Conservation (phyloP, 352 stramenopile genomes). For the Pythium phragmitis region DNA sequence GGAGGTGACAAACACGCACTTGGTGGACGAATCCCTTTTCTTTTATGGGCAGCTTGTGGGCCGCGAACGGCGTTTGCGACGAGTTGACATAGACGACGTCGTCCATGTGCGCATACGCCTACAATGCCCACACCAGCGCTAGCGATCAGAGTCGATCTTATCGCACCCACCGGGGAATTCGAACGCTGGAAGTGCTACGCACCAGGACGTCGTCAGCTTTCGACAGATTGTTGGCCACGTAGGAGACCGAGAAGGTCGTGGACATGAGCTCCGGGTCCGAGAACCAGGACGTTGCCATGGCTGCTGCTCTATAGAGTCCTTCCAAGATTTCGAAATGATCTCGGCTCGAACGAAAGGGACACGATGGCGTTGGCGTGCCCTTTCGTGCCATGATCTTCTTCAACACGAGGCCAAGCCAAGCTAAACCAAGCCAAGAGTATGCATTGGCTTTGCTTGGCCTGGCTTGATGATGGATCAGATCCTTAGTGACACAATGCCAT, state of each 20-base stretch:
- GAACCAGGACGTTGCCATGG: conserved; percentile 26
- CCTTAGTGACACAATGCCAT: not conserved
- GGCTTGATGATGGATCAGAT: not conserved
- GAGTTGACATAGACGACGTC: conserved; percentile 30
- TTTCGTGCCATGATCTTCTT: conserved; percentile 18
- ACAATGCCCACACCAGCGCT: not conserved
- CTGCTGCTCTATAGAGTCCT: conserved; percentile 4
- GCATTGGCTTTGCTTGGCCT: not conserved
- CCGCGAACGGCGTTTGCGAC: conserved; percentile 23
- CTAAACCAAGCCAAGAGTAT: not conserved
- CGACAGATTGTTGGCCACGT: conserved; percentile 32
- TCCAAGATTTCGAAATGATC: not conserved
- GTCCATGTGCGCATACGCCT: conserved; percentile 30
- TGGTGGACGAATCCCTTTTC: conserved; percentile 50
- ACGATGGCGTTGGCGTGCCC: not conserved
- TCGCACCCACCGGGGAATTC: too few species aligned
- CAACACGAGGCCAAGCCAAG: not conserved
- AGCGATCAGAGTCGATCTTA: not conserved
- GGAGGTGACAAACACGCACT: conserved; percentile 58
- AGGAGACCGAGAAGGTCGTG: conserved; percentile 33
- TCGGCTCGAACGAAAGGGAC: not conserved
- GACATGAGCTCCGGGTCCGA: conserved; percentile 24
- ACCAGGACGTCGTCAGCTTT: conserved; percentile 26
- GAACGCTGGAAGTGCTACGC: not conserved
- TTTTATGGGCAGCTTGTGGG: conserved; percentile 29